Evolutionary conservation across 805 yeast species (phyloP).

Genomic region (Candida alai): DNA sequence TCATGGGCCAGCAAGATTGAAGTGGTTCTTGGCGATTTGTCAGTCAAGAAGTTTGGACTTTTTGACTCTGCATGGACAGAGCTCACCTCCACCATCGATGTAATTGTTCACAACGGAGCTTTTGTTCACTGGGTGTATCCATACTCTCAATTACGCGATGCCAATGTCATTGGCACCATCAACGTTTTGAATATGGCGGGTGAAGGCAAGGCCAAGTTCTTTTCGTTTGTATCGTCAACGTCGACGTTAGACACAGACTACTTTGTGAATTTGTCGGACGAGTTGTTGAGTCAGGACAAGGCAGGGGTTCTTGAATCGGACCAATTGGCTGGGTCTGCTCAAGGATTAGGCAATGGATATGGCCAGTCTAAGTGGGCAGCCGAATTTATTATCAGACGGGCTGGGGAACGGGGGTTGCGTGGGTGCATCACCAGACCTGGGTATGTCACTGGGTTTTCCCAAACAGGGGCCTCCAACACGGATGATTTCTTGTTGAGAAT

Average conservation of each 20-base stretch:
- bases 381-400: conserved; percentile 80
- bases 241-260: conserved; percentile 86
- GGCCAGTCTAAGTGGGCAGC: conserved; percentile 99
- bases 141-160: conserved; percentile 82
- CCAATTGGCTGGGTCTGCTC: conserved; percentile 73
- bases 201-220: conserved; percentile 77
- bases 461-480: conserved; percentile 86
- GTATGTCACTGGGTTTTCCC: conserved; percentile 83
- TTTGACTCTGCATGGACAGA: conserved; percentile 50
- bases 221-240: conserved; percentile 92
- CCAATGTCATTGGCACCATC: conserved; percentile 86
- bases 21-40: conserved; percentile 79
- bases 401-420: conserved; percentile 81
- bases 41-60: conserved; percentile 70
- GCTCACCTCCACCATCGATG: conserved; percentile 64
- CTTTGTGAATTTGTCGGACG: conserved; percentile 74
- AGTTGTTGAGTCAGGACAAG: conserved; percentile 57
- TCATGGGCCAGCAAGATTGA: conserved; percentile 54
- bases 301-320: conserved; percentile 81
- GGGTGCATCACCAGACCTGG: conserved; percentile 96
- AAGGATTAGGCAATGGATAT: conserved; percentile 86
- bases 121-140: conserved; percentile 99
- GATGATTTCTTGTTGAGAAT: conserved; percentile 94
- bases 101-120: conserved; percentile 94
- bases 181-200: conserved; percentile 77